These are phyloP conservation scores for Diplodia scrobiculata DNA, from an alignment of 2,329 filamentous ascomycete species.

Conservation along the genomic window DNA sequence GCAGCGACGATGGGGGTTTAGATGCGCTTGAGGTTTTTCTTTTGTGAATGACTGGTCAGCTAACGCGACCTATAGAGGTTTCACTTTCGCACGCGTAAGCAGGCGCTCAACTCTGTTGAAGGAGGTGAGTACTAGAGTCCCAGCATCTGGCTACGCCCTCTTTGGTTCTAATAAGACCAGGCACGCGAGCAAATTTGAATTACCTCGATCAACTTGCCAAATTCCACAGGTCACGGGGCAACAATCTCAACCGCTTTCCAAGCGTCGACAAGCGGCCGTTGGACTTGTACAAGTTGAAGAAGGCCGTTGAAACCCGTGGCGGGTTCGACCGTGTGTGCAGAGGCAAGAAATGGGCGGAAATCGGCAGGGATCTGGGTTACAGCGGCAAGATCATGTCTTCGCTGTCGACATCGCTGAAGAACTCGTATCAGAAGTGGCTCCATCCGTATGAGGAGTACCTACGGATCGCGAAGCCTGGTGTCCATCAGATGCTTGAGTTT, in stretches of 20 bases:
- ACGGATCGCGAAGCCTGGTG: slow-evolving; percentile 83
- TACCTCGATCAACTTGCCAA: slow-evolving; percentile 94
- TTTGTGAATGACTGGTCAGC: slow-evolving; percentile 2
- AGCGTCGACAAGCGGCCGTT: slow-evolving; percentile 97
- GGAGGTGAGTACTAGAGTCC: slow-evolving; percentile 67
- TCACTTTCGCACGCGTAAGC: slow-evolving; percentile 92
- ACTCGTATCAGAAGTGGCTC: slow-evolving; percentile 96
- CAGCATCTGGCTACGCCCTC: not conserved
- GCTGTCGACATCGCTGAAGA: slow-evolving; percentile 93
- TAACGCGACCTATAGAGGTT: slow-evolving; percentile 66
- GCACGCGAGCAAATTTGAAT: slow-evolving; percentile 90
- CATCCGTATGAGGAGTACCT: slow-evolving; percentile 96
- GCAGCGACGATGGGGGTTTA: not conserved
- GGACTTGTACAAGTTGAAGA: slow-evolving; percentile 93
- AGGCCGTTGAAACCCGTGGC: slow-evolving; percentile 89
- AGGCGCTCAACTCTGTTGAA: slow-evolving; percentile 97
- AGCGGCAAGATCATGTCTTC: slow-evolving; percentile 99
- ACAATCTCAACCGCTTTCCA: slow-evolving; percentile 87
- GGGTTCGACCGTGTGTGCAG: slow-evolving; percentile 98
- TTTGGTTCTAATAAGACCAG: slow-evolving; percentile 49
- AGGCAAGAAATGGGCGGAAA: slow-evolving; percentile 98
- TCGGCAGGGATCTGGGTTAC: slow-evolving; percentile 92
- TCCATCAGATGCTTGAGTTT: slow-evolving; percentile 92
- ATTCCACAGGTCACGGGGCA: slow-evolving; percentile 96
- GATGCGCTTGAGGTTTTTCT: slow-evolving; percentile 1